These are phyloP conservation scores for Sergeia podlipaevii DNA, from an alignment of 208 protist species.

Conservation along the genomic window DNA sequence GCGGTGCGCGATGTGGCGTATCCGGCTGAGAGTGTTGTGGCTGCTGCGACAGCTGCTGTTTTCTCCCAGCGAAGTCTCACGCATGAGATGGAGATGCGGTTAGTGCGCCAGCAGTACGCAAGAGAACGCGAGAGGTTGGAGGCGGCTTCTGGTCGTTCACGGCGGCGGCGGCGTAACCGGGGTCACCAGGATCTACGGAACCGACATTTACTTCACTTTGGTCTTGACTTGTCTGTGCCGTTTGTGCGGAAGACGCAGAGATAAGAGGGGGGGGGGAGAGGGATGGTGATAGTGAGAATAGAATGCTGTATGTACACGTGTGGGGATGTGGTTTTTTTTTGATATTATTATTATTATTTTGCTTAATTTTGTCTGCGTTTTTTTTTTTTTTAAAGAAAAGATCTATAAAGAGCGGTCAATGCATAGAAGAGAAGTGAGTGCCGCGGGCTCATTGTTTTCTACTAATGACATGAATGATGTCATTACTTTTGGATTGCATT, in stretches of 20 bases:
- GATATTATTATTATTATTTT: too few relatives aligned
- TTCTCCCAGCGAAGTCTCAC: slow-evolving; percentile 36
- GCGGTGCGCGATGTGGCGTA: slow-evolving; percentile 47
- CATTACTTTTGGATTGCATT: too few relatives aligned
- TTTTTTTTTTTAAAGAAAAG: too few relatives aligned
- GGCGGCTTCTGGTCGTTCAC: slow-evolving; percentile 5
- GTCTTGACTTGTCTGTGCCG: slow-evolving; percentile 71
- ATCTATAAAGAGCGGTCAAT: too few relatives aligned
- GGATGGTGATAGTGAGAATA: not conserved
- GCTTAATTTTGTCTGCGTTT: too few relatives aligned
- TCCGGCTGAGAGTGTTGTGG: slow-evolving; percentile 34
- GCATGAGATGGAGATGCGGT: slow-evolving; percentile 27
- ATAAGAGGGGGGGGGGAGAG: not conserved
- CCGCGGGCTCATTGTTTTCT: too few relatives aligned
- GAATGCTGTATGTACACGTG: too few relatives aligned
- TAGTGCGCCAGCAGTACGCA: slow-evolving; percentile 19
- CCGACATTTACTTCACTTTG: slow-evolving; percentile 79
- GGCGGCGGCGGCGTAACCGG: slow-evolving; percentile 10
- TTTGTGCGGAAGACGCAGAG: slow-evolving; percentile 17
- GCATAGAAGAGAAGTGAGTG: too few relatives aligned
- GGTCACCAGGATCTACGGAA: slow-evolving; percentile 43
- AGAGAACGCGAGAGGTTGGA: slow-evolving; percentile 2
- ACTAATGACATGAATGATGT: too few relatives aligned
- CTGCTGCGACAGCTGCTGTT: slow-evolving; percentile 31
- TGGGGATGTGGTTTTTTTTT: too few relatives aligned